Conservation (phyloP, 176 grass and related monocot genomes). For the Pharus latifolius region DNA sequence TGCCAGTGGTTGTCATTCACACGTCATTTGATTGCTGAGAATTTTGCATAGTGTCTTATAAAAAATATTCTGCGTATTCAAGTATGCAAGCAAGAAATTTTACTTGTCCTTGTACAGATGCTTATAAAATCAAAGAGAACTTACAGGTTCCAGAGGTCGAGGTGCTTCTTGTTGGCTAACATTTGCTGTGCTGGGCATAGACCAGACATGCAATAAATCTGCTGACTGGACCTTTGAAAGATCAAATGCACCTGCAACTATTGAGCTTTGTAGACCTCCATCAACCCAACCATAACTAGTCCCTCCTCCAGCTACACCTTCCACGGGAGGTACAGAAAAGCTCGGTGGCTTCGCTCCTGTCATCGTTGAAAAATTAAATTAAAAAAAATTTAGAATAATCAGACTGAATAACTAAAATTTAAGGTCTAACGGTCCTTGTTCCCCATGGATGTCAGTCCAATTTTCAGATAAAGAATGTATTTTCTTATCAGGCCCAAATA, state of each 20-base stretch:
- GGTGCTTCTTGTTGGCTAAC: constrained; percentile 82
- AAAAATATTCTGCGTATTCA: neutral
- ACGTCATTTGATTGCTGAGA: too few relatives aligned
- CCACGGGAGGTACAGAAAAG: constrained; percentile 56
- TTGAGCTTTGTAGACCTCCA: constrained; percentile 34
- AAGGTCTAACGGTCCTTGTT: neutral
- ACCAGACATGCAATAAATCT: constrained; percentile 95
- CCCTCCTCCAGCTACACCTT: constrained; percentile 95
- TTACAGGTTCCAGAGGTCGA: constrained; percentile 76
- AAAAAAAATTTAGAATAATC: neutral
- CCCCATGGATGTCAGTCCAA: neutral
- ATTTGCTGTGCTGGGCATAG: constrained; percentile 91
- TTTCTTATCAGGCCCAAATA: too few relatives aligned
- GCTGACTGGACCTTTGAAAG: constrained; percentile 56
- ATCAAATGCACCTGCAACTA: constrained; percentile 46
- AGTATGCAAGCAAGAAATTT: neutral
- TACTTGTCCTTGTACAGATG: neutral
- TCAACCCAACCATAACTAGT: constrained; percentile 95
- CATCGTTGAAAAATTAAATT: neutral
- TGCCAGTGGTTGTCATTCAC: too few relatives aligned
- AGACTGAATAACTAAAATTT: neutral
- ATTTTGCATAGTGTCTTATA: too few relatives aligned
- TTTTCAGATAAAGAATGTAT: neutral
- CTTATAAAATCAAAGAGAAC: constrained; percentile 9
- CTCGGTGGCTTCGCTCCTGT: constrained; percentile 38